Percentiles rank a stretch among this genome's conserved stretches.
These are phyloP conservation scores for Hemileia vastatrix DNA, from an alignment of 1,284 basidiomycete species.

Conservation along the genomic window DNA sequence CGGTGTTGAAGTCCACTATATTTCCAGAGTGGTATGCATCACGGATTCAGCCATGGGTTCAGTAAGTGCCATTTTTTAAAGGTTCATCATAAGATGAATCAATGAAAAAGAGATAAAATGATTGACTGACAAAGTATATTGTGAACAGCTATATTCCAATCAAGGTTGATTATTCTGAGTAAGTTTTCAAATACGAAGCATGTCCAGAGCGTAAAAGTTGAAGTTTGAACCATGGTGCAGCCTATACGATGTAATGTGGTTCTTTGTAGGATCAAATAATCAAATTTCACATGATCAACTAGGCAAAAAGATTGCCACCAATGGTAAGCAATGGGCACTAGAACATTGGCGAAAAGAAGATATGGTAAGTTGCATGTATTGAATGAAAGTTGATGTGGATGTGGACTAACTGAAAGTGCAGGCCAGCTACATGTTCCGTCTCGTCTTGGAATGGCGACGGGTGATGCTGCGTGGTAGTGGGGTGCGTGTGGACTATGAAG, in stretches of 20 bases:
- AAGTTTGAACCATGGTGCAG: background rate
- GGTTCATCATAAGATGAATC: too few species aligned
- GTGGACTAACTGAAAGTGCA: too few species aligned
- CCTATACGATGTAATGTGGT: constrained; percentile 19
- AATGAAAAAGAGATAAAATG: too few species aligned
- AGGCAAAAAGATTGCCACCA: constrained; percentile 18
- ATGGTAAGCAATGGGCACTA: constrained; percentile 16
- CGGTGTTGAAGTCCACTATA: constrained; percentile 35
- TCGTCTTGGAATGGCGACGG: constrained; percentile 19
- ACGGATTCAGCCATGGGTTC: constrained; percentile 36
- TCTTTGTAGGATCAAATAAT: constrained; percentile 9
- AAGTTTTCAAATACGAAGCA: background rate
- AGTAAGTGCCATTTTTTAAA: too few species aligned
- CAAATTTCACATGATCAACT: constrained; percentile 11
- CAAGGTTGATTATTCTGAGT: constrained; percentile 24
- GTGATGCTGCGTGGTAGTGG: constrained; percentile 11
- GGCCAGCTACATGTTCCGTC: constrained; percentile 19
- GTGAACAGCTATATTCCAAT: constrained; percentile 22
- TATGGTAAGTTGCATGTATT: constrained; percentile 2
- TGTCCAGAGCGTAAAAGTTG: background rate
- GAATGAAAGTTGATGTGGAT: background rate
- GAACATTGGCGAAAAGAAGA: constrained; percentile 21
- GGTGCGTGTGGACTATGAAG: background rate
- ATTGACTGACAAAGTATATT: too few species aligned
- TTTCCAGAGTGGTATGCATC: constrained; percentile 38